phyloP scores from a whole-genome alignment of 345 rosid species.

The Turnera subulata region DNA sequence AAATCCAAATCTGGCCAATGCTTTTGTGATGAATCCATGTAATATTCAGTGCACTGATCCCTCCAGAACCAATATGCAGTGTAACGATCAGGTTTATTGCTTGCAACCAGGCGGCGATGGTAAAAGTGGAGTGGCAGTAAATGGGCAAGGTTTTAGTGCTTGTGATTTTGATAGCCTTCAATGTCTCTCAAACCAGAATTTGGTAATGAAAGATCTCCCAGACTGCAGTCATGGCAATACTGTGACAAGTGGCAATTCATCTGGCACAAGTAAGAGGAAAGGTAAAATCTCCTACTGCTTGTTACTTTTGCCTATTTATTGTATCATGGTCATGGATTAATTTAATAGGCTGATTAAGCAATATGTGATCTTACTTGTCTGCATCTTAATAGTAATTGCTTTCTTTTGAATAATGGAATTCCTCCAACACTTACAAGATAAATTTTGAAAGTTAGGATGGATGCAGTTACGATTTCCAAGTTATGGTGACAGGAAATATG shows the following conservation, averaged over 20 bases:
- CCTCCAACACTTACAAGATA: too few relatives aligned
- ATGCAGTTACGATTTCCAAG: too few relatives aligned
- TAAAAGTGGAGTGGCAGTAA: constrained; percentile 32
- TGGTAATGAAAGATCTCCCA: constrained; percentile 40
- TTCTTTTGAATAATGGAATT: too few relatives aligned
- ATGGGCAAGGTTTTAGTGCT: constrained; percentile 45
- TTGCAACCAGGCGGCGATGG: constrained; percentile 51
- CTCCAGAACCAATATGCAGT: constrained; percentile 38
- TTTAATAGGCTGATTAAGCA: too few relatives aligned
- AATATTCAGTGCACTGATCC: constrained; percentile 67
- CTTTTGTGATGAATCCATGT: constrained; percentile 79
- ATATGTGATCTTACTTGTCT: too few relatives aligned
- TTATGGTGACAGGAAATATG: too few relatives aligned
- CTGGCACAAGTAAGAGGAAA: constrained; percentile 57
- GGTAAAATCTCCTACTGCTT: constrained; percentile 39
- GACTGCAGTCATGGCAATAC: constrained; percentile 40
- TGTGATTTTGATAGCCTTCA: constrained; percentile 70
- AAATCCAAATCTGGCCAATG: constrained; percentile 32
- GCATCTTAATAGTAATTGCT: too few relatives aligned
- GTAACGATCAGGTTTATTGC: constrained; percentile 69
- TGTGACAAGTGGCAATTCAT: constrained; percentile 34
- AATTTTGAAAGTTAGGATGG: too few relatives aligned
- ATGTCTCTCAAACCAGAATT: constrained; percentile 57
- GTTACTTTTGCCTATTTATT: neutral
- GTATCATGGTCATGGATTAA: constrained; percentile 1